Evolutionary conservation across 2,329 filamentous ascomycete species (phyloP), one percentile per base, ranked within the genome.

Genomic region (Neofusicoccum sp.): DNA sequence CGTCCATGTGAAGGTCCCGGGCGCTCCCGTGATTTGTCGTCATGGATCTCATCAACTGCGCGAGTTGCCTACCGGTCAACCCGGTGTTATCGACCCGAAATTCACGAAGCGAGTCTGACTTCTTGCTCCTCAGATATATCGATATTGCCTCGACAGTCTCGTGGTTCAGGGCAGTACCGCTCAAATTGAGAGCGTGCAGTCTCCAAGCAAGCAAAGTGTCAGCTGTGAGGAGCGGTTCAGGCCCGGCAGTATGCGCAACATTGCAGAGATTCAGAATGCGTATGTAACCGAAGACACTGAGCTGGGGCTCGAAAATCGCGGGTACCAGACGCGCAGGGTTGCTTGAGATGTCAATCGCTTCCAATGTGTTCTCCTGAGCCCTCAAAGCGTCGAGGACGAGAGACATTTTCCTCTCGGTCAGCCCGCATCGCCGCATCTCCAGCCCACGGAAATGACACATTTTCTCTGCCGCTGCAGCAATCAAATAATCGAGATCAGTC

Each of bases 151-250:
- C 86, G 1, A 90, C 81, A 4, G 85, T 89, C 64, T 83, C 79
- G 41, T 82, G 75, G 66, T 89, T 90, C 34, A 85, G 70, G 1
- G 80, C 77, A 5, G 87, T 87, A 40, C 85, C 84, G 66, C 85
- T 89, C 58, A 90, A 71, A 40, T 83, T 80, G 30, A 90, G 73
- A 63, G 89, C 86, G 68, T 89, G 84, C 8, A 90, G 75, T 58
- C 81, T 80, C 88, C 88, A 90, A 45, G 83, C 82, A 51, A 88
- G 77, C 51, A 90, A 75, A 3, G 86, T 87, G 66, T 89, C 86
- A 7, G 86, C 79, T 11, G 85, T 80, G 56, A 90, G 81, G n/a
- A 90, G 75, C 9, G 87, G 81, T 63, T 88, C 85, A 0, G 80
- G 73, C 2, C 85, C 85, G 5, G 86, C 86, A 1, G 85, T 87